Base-by-base conservation (phyloP, 2,329 filamentous ascomycete species). In the Penicillium janthinellum region DNA sequence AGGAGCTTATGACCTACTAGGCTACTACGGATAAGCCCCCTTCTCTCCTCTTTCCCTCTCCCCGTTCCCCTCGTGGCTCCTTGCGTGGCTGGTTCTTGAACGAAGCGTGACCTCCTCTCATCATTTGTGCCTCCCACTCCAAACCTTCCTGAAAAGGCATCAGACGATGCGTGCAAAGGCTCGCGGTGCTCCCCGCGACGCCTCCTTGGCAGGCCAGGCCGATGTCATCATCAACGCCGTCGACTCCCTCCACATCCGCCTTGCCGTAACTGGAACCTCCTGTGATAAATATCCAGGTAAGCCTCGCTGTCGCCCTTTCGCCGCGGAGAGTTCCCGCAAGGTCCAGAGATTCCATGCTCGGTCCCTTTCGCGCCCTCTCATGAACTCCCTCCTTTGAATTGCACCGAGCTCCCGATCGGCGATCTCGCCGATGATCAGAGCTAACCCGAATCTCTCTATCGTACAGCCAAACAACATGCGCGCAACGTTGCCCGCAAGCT, bases 391-490 rank as follows among this genome's bases (percentile, higher is more conserved):
- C 42, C n/a, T 22, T 25, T 55, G 41, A 4, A 55, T 35, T 35
- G 39, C 38, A 34, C 37, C 38, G 15, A 37, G 14, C 20, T 20
- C 37, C 54, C 57, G 28, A 56, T 57, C 54, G 50, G 50, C 56
- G 52, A 58, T 57, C 51, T 37, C 31, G 44, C 42, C 51, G 47
- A 57, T 41, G 22, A 17, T 35, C 53, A 45, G 41, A 51, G 58
- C 60, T 65, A 49, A 63, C 51, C 47, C 55, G 49, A 61, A 45
- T 39, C 10, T 47, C 42, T 45, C 34, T 37, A 37, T 28, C 45
- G 25, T 39, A 25, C 60, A 83, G 82, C 82, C 42, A 83, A 82
- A 66, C 74, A 78, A 63, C 82, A 84, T 72, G 81, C 80, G 37
- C 76, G 75, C 57, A 74, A 73, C 50, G 79, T 82, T 35, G 80